Conservation (phyloP, 306 rosid species). For the Astragalus membranaceus region DNA sequence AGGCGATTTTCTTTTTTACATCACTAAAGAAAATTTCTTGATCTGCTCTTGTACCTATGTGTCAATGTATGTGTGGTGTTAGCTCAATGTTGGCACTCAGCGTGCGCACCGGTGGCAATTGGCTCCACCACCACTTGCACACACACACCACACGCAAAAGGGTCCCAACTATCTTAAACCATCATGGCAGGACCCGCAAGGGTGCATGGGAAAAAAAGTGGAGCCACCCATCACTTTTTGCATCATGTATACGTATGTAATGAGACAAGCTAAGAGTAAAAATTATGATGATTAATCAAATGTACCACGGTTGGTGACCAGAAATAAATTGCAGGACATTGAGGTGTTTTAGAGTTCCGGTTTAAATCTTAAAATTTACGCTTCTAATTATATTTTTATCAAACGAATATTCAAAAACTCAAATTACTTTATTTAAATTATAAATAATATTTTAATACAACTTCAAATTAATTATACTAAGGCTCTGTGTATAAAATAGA, state of each 20-base stretch:
- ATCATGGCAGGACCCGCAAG: constrained; percentile 17
- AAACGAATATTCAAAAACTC: too few species aligned
- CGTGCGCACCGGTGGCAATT: constrained; percentile 22
- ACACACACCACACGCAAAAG: background rate
- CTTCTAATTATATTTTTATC: too few species aligned
- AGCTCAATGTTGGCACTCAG: constrained; percentile 20
- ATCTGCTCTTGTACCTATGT: background rate
- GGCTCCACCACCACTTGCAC: constrained; percentile 10
- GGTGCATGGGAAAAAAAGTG: background rate
- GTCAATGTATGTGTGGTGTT: background rate
- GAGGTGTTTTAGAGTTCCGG: too few species aligned
- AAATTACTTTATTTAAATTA: too few species aligned
- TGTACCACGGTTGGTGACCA: too few species aligned
- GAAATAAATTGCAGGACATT: too few species aligned
- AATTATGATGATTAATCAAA: background rate
- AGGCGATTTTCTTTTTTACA: too few species aligned
- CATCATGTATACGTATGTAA: constrained; percentile 8
- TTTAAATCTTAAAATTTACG: too few species aligned
- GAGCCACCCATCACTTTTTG: constrained; percentile 32
- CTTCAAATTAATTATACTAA: too few species aligned
- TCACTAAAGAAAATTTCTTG: too few species aligned
- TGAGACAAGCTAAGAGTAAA: background rate
- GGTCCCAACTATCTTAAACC: constrained; percentile 14
- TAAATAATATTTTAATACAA: too few species aligned
- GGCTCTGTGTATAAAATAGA: too few species aligned